Evolutionary conservation across 2,329 filamentous ascomycete species (phyloP).

Genomic region (Epichloe uncinata): DNA sequence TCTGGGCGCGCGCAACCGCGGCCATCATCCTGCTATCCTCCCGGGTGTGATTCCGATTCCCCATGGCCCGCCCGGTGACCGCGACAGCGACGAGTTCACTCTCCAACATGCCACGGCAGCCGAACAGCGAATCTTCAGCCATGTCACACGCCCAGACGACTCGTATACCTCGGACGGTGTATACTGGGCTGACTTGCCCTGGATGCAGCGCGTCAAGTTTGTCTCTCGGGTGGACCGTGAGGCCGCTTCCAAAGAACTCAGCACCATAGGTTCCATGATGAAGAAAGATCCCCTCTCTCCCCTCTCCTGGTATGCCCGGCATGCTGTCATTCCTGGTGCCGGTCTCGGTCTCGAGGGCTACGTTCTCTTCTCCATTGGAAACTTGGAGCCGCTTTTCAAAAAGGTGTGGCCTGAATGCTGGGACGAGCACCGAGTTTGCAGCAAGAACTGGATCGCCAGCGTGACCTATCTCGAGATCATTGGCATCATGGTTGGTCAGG

Average conservation of each 20-base stretch:
- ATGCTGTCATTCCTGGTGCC: slow-evolving; percentile 84
- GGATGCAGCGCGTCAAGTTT: slow-evolving; percentile 58
- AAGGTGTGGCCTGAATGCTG: slow-evolving; percentile 70
- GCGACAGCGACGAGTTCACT: slow-evolving; percentile 35
- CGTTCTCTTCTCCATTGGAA: slow-evolving; percentile 93
- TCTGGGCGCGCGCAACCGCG: background rate
- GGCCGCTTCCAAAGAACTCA: slow-evolving; percentile 57
- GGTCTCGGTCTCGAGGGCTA: slow-evolving; percentile 90
- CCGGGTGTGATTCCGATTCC: slow-evolving; percentile 42
- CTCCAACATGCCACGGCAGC: slow-evolving; percentile 28
- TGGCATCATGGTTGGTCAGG: slow-evolving; percentile 90
- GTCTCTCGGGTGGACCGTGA: slow-evolving; percentile 58
- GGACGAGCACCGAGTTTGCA: slow-evolving; percentile 53
- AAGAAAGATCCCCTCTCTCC: slow-evolving; percentile 77
- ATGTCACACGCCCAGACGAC: slow-evolving; percentile 77
- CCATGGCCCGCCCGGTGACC: slow-evolving; percentile 32
- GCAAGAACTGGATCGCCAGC: slow-evolving; percentile 65
- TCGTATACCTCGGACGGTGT: slow-evolving; percentile 68
- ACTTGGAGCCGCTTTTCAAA: slow-evolving; percentile 70
- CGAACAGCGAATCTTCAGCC: slow-evolving; percentile 54
- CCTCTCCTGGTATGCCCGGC: slow-evolving; percentile 74
- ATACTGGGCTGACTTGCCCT: slow-evolving; percentile 85
- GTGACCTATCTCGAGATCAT: slow-evolving; percentile 87
- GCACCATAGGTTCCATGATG: slow-evolving; percentile 59
- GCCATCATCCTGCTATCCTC: slow-evolving; percentile 25